Base-by-base conservation (phyloP, 1,284 basidiomycete species). In the Anthracocystis walkeri region DNA sequence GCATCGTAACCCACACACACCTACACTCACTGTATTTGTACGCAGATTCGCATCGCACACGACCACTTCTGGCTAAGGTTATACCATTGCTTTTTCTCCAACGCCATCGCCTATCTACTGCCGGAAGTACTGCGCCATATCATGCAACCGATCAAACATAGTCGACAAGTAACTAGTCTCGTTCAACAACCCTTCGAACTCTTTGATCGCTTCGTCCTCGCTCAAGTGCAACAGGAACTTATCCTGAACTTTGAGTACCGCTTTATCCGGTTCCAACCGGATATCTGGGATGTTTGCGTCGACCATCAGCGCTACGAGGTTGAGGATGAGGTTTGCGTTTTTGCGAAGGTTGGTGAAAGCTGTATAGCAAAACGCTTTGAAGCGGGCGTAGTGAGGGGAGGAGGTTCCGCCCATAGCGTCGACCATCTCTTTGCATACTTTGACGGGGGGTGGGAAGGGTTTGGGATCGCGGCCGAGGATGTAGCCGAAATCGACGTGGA, bases 351-450 rank as follows among this genome's bases (percentile, higher is more conserved):
- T 94, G 62, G 92, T 93, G 86, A 98, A 99, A 0, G 95, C 96
- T 4, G 95, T 98, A 85, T 95, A 95, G 86, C 94, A 97, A 76
- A 97, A 91, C 74, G 91, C 92, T 86, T 96, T 95, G 90, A 99
- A 99, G 40, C 95, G 91, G 27, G 90, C 90, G 85, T 99, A 95
- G 95, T 82, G 92, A 89, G n/a, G 92, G 90, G 40, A 82, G 7
- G 58, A 44, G 2, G 83, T 65, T 5, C 97, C 96, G 18, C 97
- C 97, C 95, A 99, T 97, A 8, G 93, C 95, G 82, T 99, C 97
- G 0, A 99, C 94, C 97, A 99, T 99, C 85, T 99, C 97, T 80
- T 97, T 96, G 87, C 95, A 97, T 29, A 99, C 93, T 86, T 99
- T 99, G 79, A 99, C 95, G 1, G 95, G 93, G 1, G 97, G 97